phyloP scores from a whole-genome alignment of 148 eudicot species.

The Fallopia convolvulus region DNA sequence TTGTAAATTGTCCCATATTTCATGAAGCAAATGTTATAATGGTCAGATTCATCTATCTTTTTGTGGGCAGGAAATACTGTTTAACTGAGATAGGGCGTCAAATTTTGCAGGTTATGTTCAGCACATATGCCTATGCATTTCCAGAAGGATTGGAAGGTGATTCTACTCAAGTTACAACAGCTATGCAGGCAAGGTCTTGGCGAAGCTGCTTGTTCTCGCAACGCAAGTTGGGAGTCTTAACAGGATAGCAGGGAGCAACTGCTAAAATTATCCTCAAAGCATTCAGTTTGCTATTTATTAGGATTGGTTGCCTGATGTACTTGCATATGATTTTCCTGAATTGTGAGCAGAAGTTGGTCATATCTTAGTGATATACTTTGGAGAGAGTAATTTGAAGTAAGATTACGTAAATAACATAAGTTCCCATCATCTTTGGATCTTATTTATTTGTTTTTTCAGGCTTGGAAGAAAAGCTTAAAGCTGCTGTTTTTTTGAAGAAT shows the following conservation, averaged over 20 bases:
- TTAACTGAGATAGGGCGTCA: conserved; percentile 13
- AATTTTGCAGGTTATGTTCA: conserved; percentile 85
- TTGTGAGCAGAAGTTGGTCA: not conserved
- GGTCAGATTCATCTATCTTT: too few relatives aligned
- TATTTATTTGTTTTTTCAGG: conserved; percentile 30
- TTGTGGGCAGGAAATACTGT: not conserved
- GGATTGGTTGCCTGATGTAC: not conserved
- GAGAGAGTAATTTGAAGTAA: not conserved
- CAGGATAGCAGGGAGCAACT: too few relatives aligned
- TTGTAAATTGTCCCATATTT: not conserved
- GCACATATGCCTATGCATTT: conserved; percentile 82
- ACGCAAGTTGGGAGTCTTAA: too few relatives aligned
- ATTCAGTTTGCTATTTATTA: not conserved
- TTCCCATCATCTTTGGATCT: not conserved
- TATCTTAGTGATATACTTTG: conserved; percentile 1
- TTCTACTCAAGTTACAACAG: conserved; percentile 83
- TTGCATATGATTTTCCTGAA: not conserved
- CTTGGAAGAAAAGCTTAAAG: conserved; percentile 72
- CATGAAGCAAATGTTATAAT: not conserved
- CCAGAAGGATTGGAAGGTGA: conserved; percentile 91
- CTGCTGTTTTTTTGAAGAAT: conserved; percentile 60
- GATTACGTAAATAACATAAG: not conserved
- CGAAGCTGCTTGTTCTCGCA: too few relatives aligned
- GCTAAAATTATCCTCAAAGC: too few relatives aligned
- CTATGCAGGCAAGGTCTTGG: too few relatives aligned